Evolutionary conservation across 2,329 filamentous ascomycete genomes (phyloP), one percentile per base, ranked within the genome.

Genomic region (Cladosporium sp.): DNA sequence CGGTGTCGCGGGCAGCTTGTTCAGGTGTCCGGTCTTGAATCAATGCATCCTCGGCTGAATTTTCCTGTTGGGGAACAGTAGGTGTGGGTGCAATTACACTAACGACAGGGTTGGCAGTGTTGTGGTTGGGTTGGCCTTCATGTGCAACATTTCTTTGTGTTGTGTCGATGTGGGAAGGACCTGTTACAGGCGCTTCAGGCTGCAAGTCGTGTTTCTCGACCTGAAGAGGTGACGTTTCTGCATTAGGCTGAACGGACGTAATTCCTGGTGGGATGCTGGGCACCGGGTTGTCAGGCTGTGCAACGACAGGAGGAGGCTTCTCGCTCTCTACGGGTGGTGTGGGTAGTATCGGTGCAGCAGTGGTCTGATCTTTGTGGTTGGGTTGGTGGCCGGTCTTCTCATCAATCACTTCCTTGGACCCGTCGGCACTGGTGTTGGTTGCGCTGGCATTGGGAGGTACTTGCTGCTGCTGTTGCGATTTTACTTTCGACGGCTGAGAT

Each of bases 21-120:
- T 78, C 70, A 25, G 77, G 73, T 14, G 79, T 82, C 72, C 76
- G 67, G 72, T 83, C 67, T 71, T 79, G 67, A 75, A 84, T 74
- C 11, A 66, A 45, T 36, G 68, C 62, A n/a, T 72, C 69, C 36
- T 61, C 58, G n/a, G n/a, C 42, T 47, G 71, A 69, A 5, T 64
- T 60, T 34, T 63, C 59, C 43, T 75, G 67, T 47, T 69, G 73
- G 9, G 74, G 71, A 47, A 73, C 70, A 30, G 74, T 71, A 8
- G 78, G 78, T 12, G 78, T 80, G 1, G 79, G 77, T 39, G 74
- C 73, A 61, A 78, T 74, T 11, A 80, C 71, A 37, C 70, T 73
- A 63, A 78, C 75, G 45, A 72, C 66, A 17, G 74, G 76, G 50
- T 42, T 61, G 49, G 30, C 19, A 9, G 40, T 20, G 51, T 54